Conservation (phyloP, 139 green algal genomes). For the Ostreobium quekettii region DNA sequence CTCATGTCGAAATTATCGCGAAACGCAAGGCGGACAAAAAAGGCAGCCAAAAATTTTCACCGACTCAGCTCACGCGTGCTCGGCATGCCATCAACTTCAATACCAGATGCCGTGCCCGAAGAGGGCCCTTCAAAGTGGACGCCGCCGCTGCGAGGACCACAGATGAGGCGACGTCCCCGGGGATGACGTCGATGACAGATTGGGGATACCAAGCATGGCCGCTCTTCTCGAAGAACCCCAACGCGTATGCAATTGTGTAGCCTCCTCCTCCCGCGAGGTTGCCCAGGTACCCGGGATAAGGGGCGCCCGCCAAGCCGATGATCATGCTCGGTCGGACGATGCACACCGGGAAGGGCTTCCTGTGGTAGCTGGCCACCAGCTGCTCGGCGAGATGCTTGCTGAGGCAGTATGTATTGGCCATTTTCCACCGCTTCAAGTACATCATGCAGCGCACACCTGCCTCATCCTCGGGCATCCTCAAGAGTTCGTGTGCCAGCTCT, state of each 20-base stretch:
- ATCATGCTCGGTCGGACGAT: slow-evolving; percentile 46
- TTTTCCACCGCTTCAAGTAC: slow-evolving; percentile 25
- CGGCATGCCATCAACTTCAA: too few species aligned
- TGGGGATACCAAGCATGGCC: slow-evolving; percentile 22
- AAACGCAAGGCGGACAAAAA: too few species aligned
- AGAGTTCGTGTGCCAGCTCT: slow-evolving; percentile 19
- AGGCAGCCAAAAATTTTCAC: too few species aligned
- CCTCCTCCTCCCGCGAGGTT: slow-evolving; percentile 40
- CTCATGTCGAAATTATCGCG: too few species aligned
- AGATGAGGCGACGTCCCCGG: slow-evolving; percentile 40
- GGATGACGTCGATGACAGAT: slow-evolving; percentile 40
- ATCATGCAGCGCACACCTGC: slow-evolving; percentile 24
- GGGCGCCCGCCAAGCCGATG: slow-evolving; percentile 28
- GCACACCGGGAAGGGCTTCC: slow-evolving; percentile 8
- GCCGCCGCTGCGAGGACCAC: slow-evolving; percentile 37
- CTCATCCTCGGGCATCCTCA: slow-evolving; percentile 6
- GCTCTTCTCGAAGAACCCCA: slow-evolving; percentile 36
- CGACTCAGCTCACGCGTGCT: too few species aligned
- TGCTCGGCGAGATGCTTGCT: slow-evolving; percentile 42
- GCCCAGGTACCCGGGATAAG: slow-evolving; percentile 39
- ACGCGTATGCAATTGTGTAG: slow-evolving; percentile 29
- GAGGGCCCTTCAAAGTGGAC: too few species aligned
- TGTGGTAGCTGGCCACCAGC: slow-evolving; percentile 35
- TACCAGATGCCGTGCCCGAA: too few species aligned
- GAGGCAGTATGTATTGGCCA: slow-evolving; percentile 48